These are phyloP conservation scores for Colletotrichum cereale DNA, from an alignment of 2,329 filamentous ascomycete species.

Conservation along the genomic window DNA sequence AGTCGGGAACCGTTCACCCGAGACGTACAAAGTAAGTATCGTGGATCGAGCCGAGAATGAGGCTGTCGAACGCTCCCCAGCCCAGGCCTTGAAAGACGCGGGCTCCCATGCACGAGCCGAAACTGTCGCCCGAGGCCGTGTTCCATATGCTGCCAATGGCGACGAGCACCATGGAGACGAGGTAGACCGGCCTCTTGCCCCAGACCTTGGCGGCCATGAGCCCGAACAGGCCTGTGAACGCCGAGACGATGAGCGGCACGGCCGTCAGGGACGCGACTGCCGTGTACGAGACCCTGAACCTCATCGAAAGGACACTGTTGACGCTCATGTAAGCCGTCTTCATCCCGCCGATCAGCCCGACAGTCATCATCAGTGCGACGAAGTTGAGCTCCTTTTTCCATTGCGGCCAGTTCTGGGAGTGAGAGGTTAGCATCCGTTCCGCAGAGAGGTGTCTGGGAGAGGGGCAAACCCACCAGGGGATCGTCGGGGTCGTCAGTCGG, in stretches of 20 bases:
- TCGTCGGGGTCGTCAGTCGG: slow-evolving; percentile 67
- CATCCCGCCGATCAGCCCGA: slow-evolving; percentile 61
- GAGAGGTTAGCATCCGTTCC: not conserved
- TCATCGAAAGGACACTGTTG: slow-evolving; percentile 57
- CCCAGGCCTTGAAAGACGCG: slow-evolving; percentile 68
- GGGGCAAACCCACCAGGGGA: slow-evolving; percentile 59
- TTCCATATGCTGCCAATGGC: slow-evolving; percentile 66
- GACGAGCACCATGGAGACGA: slow-evolving; percentile 59
- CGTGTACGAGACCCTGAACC: slow-evolving; percentile 60
- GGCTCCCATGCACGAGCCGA: slow-evolving; percentile 62
- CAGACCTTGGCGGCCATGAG: slow-evolving; percentile 59
- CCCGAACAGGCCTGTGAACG: slow-evolving; percentile 58
- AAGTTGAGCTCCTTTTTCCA: slow-evolving; percentile 68
- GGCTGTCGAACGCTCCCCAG: slow-evolving; percentile 70
- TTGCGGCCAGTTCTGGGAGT: slow-evolving; percentile 64
- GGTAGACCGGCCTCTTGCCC: slow-evolving; percentile 67
- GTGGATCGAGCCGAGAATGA: slow-evolving; percentile 65
- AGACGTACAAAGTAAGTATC: slow-evolving; percentile 68
- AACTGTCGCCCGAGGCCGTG: slow-evolving; percentile 55
- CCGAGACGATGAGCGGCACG: slow-evolving; percentile 64
- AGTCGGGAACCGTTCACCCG: not conserved
- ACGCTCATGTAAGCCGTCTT: slow-evolving; percentile 67
- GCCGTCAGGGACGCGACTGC: slow-evolving; percentile 64
- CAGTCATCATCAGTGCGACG: slow-evolving; percentile 59
- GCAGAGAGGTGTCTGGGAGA: not conserved